Base-by-base conservation (phyloP, 176 grass and related monocot species). In the Musa troglodytarum region DNA sequence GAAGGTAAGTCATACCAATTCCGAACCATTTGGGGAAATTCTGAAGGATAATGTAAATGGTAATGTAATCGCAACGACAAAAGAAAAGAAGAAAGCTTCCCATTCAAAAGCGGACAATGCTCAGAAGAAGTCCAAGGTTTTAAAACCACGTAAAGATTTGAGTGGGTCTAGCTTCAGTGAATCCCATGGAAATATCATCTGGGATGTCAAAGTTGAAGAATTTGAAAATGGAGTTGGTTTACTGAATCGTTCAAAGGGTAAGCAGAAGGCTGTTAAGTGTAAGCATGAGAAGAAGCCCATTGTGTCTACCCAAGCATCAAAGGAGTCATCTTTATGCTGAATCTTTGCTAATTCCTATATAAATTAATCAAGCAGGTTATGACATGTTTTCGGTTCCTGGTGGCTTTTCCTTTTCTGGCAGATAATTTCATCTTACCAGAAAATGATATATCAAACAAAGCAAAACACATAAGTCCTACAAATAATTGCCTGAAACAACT, bases 341-440 rank as follows among this genome's bases (percentile, higher is more conserved):
- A 69, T 50, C 24, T 77, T 61, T 80, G 20, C 64, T 81, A 83
- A 80, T 76, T 5, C 20, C 61, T 52, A 69, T 54, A 76, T 56
- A 26, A 54, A 17, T 3, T 68, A 15, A 71, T 83, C 76, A 56
- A 86, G 81, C 86, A 92, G 89, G 82, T 81, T 43, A 92, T 92
- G 86, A 83, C 86, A 63, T 74, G 59, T 49, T 69, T 88, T 83
- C 77, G 70, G 63, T 91, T 83, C 89, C 89, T 63, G 83, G 80
- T 83, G 86, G 78, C 64, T 10, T 58, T 50, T 81, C 64, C 62
- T n/a, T n/a, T n/a, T n/a, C n/a, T n/a, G n/a, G n/a, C n/a, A n/a
- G n/a, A n/a, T n/a, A n/a, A n/a, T n/a, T n/a, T n/a, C n/a, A n/a
- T n/a, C n/a, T n/a, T n/a, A n/a, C n/a, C n/a, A n/a, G 55, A 88